Evolutionary conservation across 1,284 basidiomycete genomes (phyloP).

Genomic region (Stygiomarasmius scandens): DNA sequence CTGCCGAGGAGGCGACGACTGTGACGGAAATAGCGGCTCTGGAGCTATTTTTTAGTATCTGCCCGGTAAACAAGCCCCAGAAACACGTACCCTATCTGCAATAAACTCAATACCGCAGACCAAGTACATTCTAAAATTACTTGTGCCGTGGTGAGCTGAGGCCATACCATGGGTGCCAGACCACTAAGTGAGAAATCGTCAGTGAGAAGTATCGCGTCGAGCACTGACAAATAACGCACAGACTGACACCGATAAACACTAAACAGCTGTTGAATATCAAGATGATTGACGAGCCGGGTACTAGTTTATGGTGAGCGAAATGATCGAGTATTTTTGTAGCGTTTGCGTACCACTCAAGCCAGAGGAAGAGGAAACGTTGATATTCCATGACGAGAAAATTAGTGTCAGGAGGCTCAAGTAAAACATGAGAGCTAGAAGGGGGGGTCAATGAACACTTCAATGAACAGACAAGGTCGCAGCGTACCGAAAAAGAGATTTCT

Average conservation of each 20-base stretch:
- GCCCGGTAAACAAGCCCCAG: background rate
- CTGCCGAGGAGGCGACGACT: slow-evolving; percentile 37
- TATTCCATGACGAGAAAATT: slow-evolving; percentile 62
- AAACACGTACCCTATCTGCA: slow-evolving; percentile 50
- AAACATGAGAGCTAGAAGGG: slow-evolving; percentile 48
- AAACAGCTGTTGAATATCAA: slow-evolving; percentile 53
- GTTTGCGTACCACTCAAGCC: slow-evolving; percentile 39
- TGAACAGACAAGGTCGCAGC: slow-evolving; percentile 21
- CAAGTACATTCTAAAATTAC: slow-evolving; percentile 57
- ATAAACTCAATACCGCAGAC: slow-evolving; percentile 47
- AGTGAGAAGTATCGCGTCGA: background rate
- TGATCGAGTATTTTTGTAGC: too few relatives aligned
- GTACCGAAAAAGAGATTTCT: slow-evolving; percentile 61
- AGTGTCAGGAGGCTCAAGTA: slow-evolving; percentile 55
- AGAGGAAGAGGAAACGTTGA: slow-evolving; percentile 39
- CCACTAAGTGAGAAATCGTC: slow-evolving; percentile 30
- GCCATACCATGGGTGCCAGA: slow-evolving; percentile 40
- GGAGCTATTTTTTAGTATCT: slow-evolving; percentile 4
- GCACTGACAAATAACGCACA: slow-evolving; percentile 54
- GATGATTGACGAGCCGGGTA: slow-evolving; percentile 50
- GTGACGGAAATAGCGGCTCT: slow-evolving; percentile 52
- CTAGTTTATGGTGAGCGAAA: too few relatives aligned
- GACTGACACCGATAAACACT: slow-evolving; percentile 43
- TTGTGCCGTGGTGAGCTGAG: slow-evolving; percentile 39
- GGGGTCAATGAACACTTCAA: slow-evolving; percentile 2